Base-by-base conservation (phyloP, 305 asterid genomes). In the Ilex paraguariensis region DNA sequence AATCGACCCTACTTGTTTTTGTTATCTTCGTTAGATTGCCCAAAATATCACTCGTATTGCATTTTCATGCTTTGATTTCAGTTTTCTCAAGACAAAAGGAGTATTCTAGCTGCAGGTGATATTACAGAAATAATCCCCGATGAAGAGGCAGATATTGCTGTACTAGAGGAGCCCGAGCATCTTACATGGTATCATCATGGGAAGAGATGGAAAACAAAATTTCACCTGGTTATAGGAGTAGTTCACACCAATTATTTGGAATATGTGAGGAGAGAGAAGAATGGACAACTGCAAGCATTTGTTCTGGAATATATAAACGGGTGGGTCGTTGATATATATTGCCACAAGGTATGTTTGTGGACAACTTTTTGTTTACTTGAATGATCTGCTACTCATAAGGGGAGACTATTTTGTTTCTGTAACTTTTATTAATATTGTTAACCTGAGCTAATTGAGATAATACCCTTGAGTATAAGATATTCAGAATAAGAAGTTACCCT, bases 101-200 rank as follows among this genome's bases (percentile, higher is more conserved):
- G 99, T 81, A 93, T 93, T 72, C 79, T 93, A 74, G 96, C 90
- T 59, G 67, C 86, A 63, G 99, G 97, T 59, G 99, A 93, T 77
- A 84, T 93, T 58, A 90, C 99, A 50, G 87, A 86, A 73, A 79
- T 82, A 45, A 93, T 93, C 74, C 93, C 96, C 3, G 96, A 90
- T 70, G 92, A 83, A 11, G 96, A 90, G 62, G 92, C 96, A 64
- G 95, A 93, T 80, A 81, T 93, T 73, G 97, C 96, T 31, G 95
- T 93, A 52, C 95, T 93, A 31, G 99, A 93, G 87, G 99, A 93
- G 79, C 97, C 99, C 2, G 99, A 93, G 84, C 99, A 93, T 79
- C 95, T 93, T 68, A 93, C 97, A 46, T 93, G 99, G 97, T 93
- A 90, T 75, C 99, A 93, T 76, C 99, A 93, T 57, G 99, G 99